phyloP scores from a whole-genome alignment of 1,284 basidiomycete genomes.

The Coniferiporia weirii region DNA sequence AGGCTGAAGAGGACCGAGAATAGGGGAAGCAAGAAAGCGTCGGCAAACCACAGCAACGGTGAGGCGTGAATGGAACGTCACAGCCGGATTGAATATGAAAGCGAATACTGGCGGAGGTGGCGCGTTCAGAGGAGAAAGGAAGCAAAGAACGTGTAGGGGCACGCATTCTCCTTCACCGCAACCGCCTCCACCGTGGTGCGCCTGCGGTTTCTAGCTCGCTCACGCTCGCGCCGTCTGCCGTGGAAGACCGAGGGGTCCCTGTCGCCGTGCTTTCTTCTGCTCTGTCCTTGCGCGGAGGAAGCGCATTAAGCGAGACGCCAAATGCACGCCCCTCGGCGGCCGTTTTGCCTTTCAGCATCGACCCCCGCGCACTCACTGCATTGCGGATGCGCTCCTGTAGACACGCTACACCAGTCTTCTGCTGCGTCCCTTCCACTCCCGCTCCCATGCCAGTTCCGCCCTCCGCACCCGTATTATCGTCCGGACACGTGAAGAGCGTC shows the following conservation, averaged over 20 bases:
- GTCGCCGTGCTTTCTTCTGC: not conserved
- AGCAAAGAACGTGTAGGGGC: too few species aligned
- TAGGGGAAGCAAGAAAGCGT: not conserved
- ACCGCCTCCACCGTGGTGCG: not conserved
- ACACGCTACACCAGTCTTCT: slow-evolving; percentile 2
- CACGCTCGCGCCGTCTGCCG: not conserved
- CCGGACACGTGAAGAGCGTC: slow-evolving; percentile 2
- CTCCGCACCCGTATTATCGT: not conserved
- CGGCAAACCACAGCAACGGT: too few species aligned
- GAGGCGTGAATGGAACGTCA: not conserved
- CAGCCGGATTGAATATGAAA: too few species aligned
- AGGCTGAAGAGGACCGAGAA: not conserved
- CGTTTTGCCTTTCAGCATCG: not conserved
- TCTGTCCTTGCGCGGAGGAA: not conserved
- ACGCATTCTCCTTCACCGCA: not conserved
- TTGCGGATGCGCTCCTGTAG: slow-evolving; percentile 6
- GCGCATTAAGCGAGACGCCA: slow-evolving; percentile 9
- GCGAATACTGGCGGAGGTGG: too few species aligned
- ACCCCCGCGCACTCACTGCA: not conserved
- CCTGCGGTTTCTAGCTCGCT: not conserved
- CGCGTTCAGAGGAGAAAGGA: too few species aligned
- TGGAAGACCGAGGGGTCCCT: not conserved
- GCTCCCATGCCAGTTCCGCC: not conserved
- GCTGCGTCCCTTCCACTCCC: not conserved
- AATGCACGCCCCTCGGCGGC: slow-evolving; percentile 10